Base-by-base conservation (phyloP, 1,284 basidiomycete genomes). In the Crucibulum parvulum region DNA sequence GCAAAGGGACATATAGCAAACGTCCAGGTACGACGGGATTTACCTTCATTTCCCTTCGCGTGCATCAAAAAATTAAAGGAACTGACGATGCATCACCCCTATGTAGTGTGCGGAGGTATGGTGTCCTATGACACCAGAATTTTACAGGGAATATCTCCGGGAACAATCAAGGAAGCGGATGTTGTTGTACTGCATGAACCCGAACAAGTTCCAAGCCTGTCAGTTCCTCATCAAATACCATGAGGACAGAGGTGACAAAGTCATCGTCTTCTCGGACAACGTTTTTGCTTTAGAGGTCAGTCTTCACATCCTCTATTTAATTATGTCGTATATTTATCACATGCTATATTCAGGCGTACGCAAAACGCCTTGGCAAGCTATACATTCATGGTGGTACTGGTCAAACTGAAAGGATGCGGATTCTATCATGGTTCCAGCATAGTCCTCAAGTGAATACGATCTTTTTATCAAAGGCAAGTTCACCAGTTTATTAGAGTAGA, bases 51-150 rank as follows among this genome's bases (percentile, higher is more conserved):
- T 15, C 10, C 18, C 34, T 53, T 11, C 15, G 2, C 34, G 15
- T 34, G 13, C 31, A 5, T 50, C 47, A 5, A 16, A 18, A 11
- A 15, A 50, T 48, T 48, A 9, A 51, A 53, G 38, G 37, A 58
- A 24, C 37, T 37, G 51, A 45, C 51, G 51, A 58, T 62, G 37
- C 37, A 57, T 16, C 11, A 50, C 31, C 48, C 48, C 24, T 34
- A 37, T 63, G 36, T 57, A 96, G 92, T 99, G 96, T 75, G 98
- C 98, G 13, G 98, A 99, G 79, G 98, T 99, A 6, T 99, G 98
- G 98, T 99, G 98, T 73, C 95, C 96, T 8, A 99, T 99, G 98
- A 98, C 98, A 37, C 97, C 98, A n/a, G 96, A 99, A 74, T 99
- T 99, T 75, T 99, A 99, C 76, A 91, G 95, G 69, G 97, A 99